Evolutionary conservation across 352 stramenopile genomes (phyloP), one percentile per base, ranked within the genome.

Genomic region (Globisporangium megalacanthum): DNA sequence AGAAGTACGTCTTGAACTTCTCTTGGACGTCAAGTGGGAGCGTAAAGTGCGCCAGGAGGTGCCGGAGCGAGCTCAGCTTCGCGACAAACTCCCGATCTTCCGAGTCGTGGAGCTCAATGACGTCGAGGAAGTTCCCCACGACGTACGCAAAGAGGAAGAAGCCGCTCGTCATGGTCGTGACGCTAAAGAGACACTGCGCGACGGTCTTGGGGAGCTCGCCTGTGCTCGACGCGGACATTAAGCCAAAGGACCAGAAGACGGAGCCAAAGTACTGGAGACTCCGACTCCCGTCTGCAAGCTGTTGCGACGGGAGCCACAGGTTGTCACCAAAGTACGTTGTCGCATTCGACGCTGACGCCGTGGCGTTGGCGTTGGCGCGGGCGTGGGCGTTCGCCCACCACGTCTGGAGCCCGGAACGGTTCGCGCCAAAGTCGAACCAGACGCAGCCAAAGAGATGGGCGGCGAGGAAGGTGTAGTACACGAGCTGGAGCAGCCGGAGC

Each of bases 71-170:
- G 45, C 75, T 84, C 15, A 88, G 46, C 44, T 86, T 84, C 1
- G 70, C 73, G 31, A 86, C 64, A 54, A 86, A 86, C 25, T 82
- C 62, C 2, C 73, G 68, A 20, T 85, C 81, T 46, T 85, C 77
- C 29, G 75, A 80, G 47, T 87, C 75, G 11, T 80, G 61, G 5
- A 85, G 58, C 60, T 79, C 68, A 15, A 83, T 83, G 6, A 85
- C 67, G 48, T 87, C 77, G 13, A 70, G 66, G 50, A 85, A 77
- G 50, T 85, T 82, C 9, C 77, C 77, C 31, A 87, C 64, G 3
- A 86, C 72, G 51, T 86, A 86, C 0, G 73, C 73, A 37, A 88
- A 78, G 3, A 86, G 59, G 33, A 86, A 86, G 36, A 88, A 82
- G 0, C 77, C 77, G 9, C 60, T 60, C 25, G 77, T 88, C 73